phyloP scores from a whole-genome alignment of 2,329 filamentous ascomycete species.

The Pseudogymnoascus sp. region DNA sequence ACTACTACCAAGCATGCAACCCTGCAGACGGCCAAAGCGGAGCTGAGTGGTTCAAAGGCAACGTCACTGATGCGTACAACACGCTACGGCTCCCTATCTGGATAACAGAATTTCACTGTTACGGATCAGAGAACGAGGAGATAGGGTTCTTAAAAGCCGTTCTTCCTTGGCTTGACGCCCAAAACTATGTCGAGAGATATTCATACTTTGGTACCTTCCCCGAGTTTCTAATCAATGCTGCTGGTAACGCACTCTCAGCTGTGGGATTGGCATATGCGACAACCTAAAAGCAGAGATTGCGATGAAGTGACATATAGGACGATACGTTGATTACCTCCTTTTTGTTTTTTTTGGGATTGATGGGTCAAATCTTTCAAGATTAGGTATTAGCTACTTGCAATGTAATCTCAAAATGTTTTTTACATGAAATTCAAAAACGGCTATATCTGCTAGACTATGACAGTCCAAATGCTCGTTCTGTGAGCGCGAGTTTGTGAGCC shows the following conservation, averaged over 20 bases:
- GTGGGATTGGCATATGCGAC: slow-evolving; percentile 16
- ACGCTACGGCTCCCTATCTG: slow-evolving; percentile 31
- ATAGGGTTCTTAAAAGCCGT: slow-evolving; percentile 32
- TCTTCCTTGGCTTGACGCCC: slow-evolving; percentile 35
- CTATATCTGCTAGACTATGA: not conserved
- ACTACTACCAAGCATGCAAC: slow-evolving; percentile 35
- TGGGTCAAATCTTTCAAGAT: not conserved
- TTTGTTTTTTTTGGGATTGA: too few species aligned
- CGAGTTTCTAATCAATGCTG: slow-evolving; percentile 23
- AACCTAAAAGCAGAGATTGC: not conserved
- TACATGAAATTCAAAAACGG: not conserved
- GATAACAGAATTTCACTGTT: slow-evolving; percentile 36
- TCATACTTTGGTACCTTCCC: slow-evolving; percentile 28
- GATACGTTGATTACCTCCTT: not conserved
- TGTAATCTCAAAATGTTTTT: not conserved
- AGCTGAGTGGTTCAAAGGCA: slow-evolving; percentile 33
- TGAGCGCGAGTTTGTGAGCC: too few species aligned
- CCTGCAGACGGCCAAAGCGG: slow-evolving; percentile 21
- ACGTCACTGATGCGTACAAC: slow-evolving; percentile 31
- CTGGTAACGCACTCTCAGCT: slow-evolving; percentile 14
- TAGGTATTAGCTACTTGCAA: not conserved
- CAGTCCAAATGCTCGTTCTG: too few species aligned
- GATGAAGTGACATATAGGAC: not conserved
- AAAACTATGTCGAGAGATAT: slow-evolving; percentile 32
- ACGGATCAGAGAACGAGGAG: slow-evolving; percentile 26